These are phyloP conservation scores for Blastobotrys americana DNA, from an alignment of 805 yeast species.

Conservation along the genomic window DNA sequence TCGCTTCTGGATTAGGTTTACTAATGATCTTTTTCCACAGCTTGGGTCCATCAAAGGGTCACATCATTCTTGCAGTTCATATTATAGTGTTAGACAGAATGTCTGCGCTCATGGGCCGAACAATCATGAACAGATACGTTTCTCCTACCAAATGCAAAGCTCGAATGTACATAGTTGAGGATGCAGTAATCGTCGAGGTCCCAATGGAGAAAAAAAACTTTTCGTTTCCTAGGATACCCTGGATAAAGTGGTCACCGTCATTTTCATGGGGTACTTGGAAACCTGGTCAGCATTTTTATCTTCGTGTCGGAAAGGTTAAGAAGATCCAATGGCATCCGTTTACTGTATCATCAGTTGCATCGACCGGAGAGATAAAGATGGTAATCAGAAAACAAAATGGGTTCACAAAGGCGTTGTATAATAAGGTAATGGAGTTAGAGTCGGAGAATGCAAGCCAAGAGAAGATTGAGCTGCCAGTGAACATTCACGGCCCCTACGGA, in stretches of 20 bases:
- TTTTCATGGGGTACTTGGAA: slow-evolving; percentile 34
- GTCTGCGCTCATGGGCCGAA: slow-evolving; percentile 24
- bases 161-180: slow-evolving; percentile 36
- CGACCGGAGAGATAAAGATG: slow-evolving; percentile 35
- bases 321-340: slow-evolving; percentile 42
- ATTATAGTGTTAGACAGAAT: slow-evolving; percentile 38
- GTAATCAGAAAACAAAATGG: slow-evolving; percentile 38
- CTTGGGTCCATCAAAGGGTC: slow-evolving; percentile 28
- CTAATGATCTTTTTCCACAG: slow-evolving; percentile 39
- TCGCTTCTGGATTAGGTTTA: slow-evolving; percentile 38
- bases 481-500: slow-evolving; percentile 41
- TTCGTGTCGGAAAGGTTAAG: slow-evolving; percentile 37
- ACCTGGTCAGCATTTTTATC: slow-evolving; percentile 42
- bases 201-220: slow-evolving; percentile 24
- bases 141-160: slow-evolving; percentile 37
- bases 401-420: slow-evolving; percentile 35
- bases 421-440: slow-evolving; percentile 26
- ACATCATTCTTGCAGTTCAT: slow-evolving; percentile 38
- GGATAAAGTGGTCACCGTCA: slow-evolving; percentile 31
- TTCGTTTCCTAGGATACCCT: slow-evolving; percentile 24
- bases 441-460: slow-evolving; percentile 2
- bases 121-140: slow-evolving; percentile 30
- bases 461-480: slow-evolving; percentile 20
- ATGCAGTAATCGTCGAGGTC: slow-evolving; percentile 33
- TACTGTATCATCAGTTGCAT: slow-evolving; percentile 36